Evolutionary conservation across 208 protist species (phyloP).

Genomic region (Porcisia hertigi): DNA sequence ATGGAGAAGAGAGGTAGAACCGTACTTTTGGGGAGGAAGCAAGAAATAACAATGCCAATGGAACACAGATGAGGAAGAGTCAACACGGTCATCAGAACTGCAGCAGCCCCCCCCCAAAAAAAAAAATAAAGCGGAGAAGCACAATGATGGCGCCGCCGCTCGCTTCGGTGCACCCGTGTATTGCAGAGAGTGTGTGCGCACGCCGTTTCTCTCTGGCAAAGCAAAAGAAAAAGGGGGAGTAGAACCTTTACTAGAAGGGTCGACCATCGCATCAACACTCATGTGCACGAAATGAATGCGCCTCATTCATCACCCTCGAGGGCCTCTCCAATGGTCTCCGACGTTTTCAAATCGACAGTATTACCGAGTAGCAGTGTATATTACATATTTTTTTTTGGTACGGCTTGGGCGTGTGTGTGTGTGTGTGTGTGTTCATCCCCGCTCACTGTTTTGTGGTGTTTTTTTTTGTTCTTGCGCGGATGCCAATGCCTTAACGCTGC

Average conservation of each 20-base stretch:
- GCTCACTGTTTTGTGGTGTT: not conserved
- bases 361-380: not conserved
- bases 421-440: too few relatives aligned
- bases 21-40: not conserved
- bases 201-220: not conserved
- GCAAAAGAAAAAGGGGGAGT: not conserved
- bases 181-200: not conserved
- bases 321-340: not conserved
- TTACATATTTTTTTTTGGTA: too few relatives aligned
- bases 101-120: not conserved
- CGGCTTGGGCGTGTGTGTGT: too few relatives aligned
- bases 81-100: not conserved
- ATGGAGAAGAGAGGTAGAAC: not conserved
- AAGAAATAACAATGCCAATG: too few relatives aligned
- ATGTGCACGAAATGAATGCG: not conserved
- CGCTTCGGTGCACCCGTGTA: not conserved
- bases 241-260: not conserved
- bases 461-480: not conserved
- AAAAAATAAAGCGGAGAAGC: slow-evolving; percentile 8
- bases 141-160: not conserved
- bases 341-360: not conserved
- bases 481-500: not conserved
- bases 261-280: not conserved
- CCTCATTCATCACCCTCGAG: not conserved
- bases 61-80: not conserved